Conservation (phyloP, 208 protist genomes). For the Vickermania ingenoplastis region DNA sequence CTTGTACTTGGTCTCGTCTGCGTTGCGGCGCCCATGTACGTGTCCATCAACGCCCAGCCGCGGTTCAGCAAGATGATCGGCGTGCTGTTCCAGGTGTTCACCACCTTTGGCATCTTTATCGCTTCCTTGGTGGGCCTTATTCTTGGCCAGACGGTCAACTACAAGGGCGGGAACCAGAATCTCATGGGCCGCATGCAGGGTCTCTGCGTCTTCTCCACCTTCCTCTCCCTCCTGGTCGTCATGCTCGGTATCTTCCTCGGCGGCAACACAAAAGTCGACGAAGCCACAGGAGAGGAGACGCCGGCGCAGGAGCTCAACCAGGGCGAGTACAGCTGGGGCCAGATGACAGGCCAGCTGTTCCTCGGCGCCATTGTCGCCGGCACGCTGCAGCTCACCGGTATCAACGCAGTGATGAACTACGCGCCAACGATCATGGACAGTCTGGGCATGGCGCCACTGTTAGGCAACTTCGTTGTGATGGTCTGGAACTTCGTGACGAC, state of each 20-base stretch:
- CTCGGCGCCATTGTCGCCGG: constrained; percentile 24
- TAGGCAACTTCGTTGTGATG: constrained; percentile 81
- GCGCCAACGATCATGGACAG: constrained; percentile 65
- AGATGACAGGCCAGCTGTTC: constrained; percentile 21
- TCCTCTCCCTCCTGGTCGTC: constrained; percentile 43
- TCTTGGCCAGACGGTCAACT: constrained; percentile 34
- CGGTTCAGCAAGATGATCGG: constrained; percentile 49
- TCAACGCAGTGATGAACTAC: constrained; percentile 86
- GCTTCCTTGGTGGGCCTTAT: constrained; percentile 52
- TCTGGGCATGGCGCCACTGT: constrained; percentile 46
- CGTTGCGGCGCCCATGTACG: constrained; percentile 68
- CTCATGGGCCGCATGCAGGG: constrained; percentile 56
- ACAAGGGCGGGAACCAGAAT: constrained; percentile 20
- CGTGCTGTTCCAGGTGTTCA: constrained; percentile 76
- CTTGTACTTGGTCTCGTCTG: constrained; percentile 48
- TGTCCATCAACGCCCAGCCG: constrained; percentile 50
- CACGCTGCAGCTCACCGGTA: constrained; percentile 64
- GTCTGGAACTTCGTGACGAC: constrained; percentile 82
- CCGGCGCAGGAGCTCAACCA: not conserved
- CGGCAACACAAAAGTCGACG: not conserved
- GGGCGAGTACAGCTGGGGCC: constrained; percentile 13
- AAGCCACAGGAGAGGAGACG: constrained; percentile 9
- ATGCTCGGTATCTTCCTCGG: constrained; percentile 26
- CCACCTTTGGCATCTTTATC: constrained; percentile 76
- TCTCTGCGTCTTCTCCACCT: constrained; percentile 50